Percentiles rank a stretch among this genome's conserved stretches.
Conservation (phyloP, 352 stramenopile species). For the Pythium volutum region DNA sequence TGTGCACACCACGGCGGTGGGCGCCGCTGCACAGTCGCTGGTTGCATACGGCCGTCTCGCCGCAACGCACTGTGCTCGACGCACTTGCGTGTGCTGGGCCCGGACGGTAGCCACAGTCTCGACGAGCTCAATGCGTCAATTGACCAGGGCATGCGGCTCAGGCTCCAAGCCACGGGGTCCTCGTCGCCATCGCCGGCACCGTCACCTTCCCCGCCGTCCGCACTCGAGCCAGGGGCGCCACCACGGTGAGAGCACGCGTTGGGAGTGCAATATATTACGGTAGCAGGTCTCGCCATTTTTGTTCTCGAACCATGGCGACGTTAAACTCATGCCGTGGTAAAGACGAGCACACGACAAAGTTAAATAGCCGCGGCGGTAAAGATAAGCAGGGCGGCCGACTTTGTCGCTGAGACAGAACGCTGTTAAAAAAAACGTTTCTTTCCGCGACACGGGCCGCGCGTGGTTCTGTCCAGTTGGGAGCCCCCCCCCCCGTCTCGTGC, state of each 20-base stretch:
- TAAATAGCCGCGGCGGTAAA: no score
- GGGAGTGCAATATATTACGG: conserved; percentile 3
- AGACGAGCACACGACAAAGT: not conserved
- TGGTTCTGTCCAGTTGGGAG: not conserved
- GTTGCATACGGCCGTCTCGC: conserved; percentile 72
- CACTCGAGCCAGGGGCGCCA: not conserved
- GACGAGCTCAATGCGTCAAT: conserved; percentile 19
- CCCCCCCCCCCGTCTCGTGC: not conserved
- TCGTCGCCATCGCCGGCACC: conserved; percentile 7
- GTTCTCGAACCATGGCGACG: conserved; percentile 10
- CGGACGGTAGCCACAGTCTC: conserved; percentile 18
- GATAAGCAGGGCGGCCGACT: not conserved
- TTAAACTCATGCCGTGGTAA: not conserved
- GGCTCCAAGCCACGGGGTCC: not conserved
- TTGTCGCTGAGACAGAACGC: conserved; percentile 12
- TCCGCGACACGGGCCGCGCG: not conserved
- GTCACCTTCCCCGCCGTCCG: not conserved
- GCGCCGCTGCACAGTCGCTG: conserved; percentile 65
- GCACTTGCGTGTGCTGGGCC: conserved; percentile 42
- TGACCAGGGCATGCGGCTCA: conserved; percentile 4
- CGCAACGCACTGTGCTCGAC: conserved; percentile 79
- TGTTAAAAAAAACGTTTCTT: conserved; percentile 8
- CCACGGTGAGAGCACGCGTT: not conserved
- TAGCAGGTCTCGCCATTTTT: not conserved
- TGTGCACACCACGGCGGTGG: conserved; percentile 53